Evolutionary conservation across 805 yeast species (phyloP).

Genomic region (Sugiyamaella valdiviana): DNA sequence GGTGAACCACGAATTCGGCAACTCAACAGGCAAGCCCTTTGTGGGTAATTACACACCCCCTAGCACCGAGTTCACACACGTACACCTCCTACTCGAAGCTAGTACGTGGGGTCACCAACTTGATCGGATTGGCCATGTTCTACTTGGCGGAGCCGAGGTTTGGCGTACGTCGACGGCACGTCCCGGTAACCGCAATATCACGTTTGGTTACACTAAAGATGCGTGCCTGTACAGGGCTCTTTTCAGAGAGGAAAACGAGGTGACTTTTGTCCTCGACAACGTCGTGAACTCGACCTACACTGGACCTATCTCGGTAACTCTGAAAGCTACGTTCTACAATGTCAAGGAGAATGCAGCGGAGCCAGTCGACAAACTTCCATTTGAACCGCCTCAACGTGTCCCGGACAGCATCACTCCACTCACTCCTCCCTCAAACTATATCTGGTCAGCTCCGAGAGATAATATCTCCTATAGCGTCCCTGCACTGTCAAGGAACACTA

Average conservation of each 20-base stretch:
- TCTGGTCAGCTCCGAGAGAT: conserved; percentile 2
- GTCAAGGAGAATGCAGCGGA: background rate
- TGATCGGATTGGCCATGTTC: conserved; percentile 35
- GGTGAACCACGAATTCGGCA: conserved; percentile 28
- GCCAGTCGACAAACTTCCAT: background rate
- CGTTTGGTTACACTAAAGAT: conserved; percentile 55
- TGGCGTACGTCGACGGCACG: conserved; percentile 87
- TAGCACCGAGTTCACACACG: conserved; percentile 31
- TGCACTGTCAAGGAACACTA: conserved; percentile 46
- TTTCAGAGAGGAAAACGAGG: conserved; percentile 38
- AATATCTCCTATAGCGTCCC: background rate
- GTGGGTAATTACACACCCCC: conserved; percentile 30
- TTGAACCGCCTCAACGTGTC: too few species aligned
- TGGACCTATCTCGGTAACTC: conserved; percentile 13
- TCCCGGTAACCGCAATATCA: conserved; percentile 37
- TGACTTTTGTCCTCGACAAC: conserved; percentile 61
- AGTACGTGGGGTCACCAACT: conserved; percentile 32
- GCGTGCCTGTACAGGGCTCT: conserved; percentile 49
- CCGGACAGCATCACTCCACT: conserved; percentile 5
- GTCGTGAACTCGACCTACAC: conserved; percentile 36
- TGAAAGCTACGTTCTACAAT: conserved; percentile 15
- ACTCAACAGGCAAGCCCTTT: conserved; percentile 32
- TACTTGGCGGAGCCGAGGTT: conserved; percentile 48
- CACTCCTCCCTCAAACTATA: background rate
- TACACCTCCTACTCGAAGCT: conserved; percentile 30